Percentiles rank a stretch among this genome's conserved stretches.
Evolutionary conservation across 2,329 filamentous ascomycete species (phyloP).

Genomic region (Myotisia sp.): DNA sequence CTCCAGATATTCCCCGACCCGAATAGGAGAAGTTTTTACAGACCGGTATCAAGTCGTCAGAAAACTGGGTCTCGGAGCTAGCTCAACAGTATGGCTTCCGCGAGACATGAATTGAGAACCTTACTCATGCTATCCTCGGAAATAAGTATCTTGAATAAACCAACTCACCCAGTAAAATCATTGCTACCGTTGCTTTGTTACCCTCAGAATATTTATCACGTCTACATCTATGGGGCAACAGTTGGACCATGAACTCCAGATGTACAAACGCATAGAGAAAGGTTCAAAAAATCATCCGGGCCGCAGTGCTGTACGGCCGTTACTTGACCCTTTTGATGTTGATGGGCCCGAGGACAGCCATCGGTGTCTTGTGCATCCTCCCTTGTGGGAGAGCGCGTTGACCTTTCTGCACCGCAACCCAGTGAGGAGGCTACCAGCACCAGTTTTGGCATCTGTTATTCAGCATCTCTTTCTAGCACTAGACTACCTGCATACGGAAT

Average conservation of each 20-base stretch:
- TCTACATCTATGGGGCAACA: slow-evolving; percentile 18
- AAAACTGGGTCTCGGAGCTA: slow-evolving; percentile 25
- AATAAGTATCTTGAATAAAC: slow-evolving; percentile 1
- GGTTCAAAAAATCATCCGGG: slow-evolving; percentile 18
- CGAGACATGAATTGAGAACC: slow-evolving; percentile 13
- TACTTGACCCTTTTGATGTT: slow-evolving; percentile 19
- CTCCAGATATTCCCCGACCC: slow-evolving; percentile 19
- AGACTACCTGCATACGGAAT: slow-evolving; percentile 31
- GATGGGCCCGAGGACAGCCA: slow-evolving; percentile 14
- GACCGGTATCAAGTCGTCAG: slow-evolving; percentile 22
- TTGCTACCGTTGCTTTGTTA: slow-evolving; percentile 19
- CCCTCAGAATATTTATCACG: slow-evolving; percentile 20
- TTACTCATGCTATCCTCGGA: no score
- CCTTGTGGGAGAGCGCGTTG: slow-evolving; percentile 11
- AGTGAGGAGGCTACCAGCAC: slow-evolving; percentile 8
- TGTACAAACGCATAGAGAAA: slow-evolving; percentile 29
- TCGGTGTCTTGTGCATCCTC: slow-evolving; percentile 16
- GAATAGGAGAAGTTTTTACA: slow-evolving; percentile 20
- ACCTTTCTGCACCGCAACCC: slow-evolving; percentile 11
- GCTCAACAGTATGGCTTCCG: slow-evolving; percentile 26
- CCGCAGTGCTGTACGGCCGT: slow-evolving; percentile 16
- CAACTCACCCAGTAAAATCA: slow-evolving; percentile 5
- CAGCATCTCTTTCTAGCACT: slow-evolving; percentile 8
- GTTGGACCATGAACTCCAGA: slow-evolving; percentile 27
- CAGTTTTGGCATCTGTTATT: slow-evolving; percentile 8